A percentile compares a stretch with the other conserved stretches of the same genome.
phyloP scores from a whole-genome alignment of 164 flowering plant genomes.

The Dillenia suffruticosa region DNA sequence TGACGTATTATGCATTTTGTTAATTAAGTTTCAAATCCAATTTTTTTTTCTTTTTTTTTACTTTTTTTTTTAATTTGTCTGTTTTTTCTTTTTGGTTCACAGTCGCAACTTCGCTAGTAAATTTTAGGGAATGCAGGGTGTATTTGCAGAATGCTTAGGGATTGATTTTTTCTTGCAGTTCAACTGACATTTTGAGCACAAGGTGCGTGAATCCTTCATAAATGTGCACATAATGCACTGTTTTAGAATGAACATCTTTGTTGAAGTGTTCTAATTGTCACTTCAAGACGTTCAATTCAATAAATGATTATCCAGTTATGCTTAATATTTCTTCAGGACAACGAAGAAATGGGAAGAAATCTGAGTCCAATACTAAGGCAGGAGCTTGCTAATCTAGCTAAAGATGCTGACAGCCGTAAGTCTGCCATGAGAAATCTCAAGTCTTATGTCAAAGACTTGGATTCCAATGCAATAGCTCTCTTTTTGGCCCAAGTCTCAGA shows the following conservation, averaged over 20 bases:
- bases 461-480: conserved; percentile 67
- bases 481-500: conserved; percentile 90
- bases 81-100: no score
- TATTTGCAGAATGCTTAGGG: no score
- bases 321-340: conserved; percentile 3
- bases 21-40: no score
- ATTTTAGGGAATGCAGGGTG: no score
- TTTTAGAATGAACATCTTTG: neutral
- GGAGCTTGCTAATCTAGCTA: conserved; percentile 84
- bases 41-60: no score
- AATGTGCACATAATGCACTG: neutral
- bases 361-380: conserved; percentile 55
- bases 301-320: neutral
- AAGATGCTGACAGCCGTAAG: conserved; percentile 85
- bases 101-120: no score
- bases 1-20: no score
- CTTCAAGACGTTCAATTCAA: conserved; percentile 7
- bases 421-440: conserved; percentile 90
- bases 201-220: neutral
- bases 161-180: conserved; percentile 1
- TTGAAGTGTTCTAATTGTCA: neutral
- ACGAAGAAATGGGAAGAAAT: conserved; percentile 66
- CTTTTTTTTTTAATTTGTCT: no score
- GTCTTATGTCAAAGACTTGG: conserved; percentile 77
- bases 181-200: neutral